Percentiles rank a stretch among this genome's conserved stretches.
These are phyloP conservation scores for Candida glucosophila DNA, from an alignment of 1,139 yeast species.

Conservation along the genomic window DNA sequence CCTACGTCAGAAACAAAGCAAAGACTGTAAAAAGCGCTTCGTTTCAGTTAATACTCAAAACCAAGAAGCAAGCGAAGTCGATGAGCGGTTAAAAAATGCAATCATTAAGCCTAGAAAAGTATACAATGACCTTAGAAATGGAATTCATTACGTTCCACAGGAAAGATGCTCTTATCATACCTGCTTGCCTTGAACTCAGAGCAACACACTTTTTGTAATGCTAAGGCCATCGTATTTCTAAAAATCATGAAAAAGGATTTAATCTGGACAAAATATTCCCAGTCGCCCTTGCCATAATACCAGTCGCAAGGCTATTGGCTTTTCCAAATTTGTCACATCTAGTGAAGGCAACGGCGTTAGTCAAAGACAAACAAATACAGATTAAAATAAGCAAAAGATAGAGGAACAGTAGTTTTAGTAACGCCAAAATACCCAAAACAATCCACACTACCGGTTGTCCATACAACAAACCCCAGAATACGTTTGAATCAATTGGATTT, in stretches of 20 bases:
- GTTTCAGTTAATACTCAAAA: too few species aligned
- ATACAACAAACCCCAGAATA: conserved; percentile 79
- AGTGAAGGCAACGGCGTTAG: conserved; percentile 85
- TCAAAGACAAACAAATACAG: conserved; percentile 62
- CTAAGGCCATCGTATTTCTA: too few species aligned
- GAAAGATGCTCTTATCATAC: background rate
- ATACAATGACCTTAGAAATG: too few species aligned
- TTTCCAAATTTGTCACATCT: conserved; percentile 84
- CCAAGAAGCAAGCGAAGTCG: too few species aligned
- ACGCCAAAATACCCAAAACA: conserved; percentile 63
- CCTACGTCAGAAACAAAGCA: too few species aligned
- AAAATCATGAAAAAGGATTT: conserved; percentile 32
- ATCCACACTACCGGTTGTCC: conserved; percentile 71
- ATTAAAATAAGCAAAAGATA: conserved; percentile 60
- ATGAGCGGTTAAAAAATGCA: too few species aligned
- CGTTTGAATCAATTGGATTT: conserved; percentile 84
- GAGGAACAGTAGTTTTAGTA: conserved; percentile 68
- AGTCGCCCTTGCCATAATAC: conserved; percentile 42
- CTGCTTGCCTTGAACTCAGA: too few species aligned
- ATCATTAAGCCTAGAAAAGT: too few species aligned
- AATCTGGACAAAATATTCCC: conserved; percentile 40
- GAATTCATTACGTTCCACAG: too few species aligned
- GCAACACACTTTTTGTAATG: too few species aligned
- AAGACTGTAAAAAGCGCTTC: too few species aligned
- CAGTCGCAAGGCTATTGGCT: conserved; percentile 54